These are phyloP conservation scores for Phytophthora chlamydospora DNA, from an alignment of 352 stramenopile species.

Conservation along the genomic window DNA sequence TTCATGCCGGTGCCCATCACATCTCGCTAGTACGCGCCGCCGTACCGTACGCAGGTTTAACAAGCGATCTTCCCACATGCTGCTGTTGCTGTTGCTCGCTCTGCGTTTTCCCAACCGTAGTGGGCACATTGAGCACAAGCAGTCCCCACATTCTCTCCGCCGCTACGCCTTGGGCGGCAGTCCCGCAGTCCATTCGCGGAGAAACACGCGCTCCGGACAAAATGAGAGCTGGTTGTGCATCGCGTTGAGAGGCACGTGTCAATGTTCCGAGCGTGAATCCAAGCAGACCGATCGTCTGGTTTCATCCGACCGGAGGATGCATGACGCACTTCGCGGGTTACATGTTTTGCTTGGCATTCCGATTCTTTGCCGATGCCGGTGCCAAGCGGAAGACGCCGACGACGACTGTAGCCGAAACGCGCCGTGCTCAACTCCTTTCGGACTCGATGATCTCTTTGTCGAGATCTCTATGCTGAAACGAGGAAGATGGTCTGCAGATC, in stretches of 20 bases:
- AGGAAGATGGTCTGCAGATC: too few relatives aligned
- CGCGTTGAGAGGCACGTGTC: slow-evolving; percentile 5
- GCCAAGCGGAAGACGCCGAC: slow-evolving; percentile 17
- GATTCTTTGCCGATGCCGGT: slow-evolving; percentile 22
- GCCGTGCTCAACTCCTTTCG: too few relatives aligned
- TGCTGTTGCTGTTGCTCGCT: too few relatives aligned
- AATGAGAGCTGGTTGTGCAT: background rate
- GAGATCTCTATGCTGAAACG: too few relatives aligned
- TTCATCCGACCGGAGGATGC: background rate
- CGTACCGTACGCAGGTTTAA: too few relatives aligned
- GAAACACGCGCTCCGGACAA: background rate
- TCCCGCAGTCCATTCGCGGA: background rate
- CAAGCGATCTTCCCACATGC: too few relatives aligned
- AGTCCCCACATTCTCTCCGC: too few relatives aligned
- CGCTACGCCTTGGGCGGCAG: too few relatives aligned
- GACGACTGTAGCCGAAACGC: too few relatives aligned
- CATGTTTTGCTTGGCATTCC: slow-evolving; percentile 3
- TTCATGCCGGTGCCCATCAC: background rate
- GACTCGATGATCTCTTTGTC: too few relatives aligned
- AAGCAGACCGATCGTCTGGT: background rate
- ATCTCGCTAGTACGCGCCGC: background rate
- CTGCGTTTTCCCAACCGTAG: too few relatives aligned
- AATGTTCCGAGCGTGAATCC: background rate
- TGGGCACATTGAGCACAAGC: too few relatives aligned
- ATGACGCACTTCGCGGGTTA: slow-evolving; percentile 8